phyloP scores from a whole-genome alignment of 495 filamentous ascomycete genomes.

The Neurospora sp. region DNA sequence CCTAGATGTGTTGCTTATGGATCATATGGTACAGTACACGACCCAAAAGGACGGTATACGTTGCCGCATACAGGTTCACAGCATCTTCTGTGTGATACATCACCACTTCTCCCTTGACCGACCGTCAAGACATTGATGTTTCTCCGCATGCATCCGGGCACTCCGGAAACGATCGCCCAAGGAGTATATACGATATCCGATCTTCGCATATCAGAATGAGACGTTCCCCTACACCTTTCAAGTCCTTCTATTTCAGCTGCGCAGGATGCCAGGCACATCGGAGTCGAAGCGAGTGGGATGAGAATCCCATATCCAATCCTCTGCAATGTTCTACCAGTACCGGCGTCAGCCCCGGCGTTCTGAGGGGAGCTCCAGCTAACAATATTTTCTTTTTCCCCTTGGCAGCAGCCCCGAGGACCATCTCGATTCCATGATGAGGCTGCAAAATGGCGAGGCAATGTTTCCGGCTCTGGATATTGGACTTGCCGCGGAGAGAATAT shows the following conservation, averaged over 20 bases:
- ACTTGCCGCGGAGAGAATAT: background rate
- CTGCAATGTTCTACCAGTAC: too few relatives aligned
- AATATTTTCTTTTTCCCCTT: background rate
- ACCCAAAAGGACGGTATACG: background rate
- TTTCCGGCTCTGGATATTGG: background rate
- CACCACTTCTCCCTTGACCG: background rate
- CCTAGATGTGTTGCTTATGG: background rate
- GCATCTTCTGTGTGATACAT: background rate
- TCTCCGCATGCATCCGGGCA: background rate
- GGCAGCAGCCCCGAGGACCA: background rate
- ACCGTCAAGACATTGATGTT: background rate
- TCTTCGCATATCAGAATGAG: background rate
- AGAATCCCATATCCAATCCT: background rate
- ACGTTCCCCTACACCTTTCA: background rate
- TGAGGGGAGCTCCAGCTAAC: background rate
- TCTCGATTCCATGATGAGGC: background rate
- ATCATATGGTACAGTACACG: background rate
- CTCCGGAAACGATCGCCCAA: background rate
- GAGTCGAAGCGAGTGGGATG: background rate
- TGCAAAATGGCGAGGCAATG: background rate
- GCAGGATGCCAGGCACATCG: background rate
- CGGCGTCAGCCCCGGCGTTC: background rate
- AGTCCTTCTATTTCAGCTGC: background rate
- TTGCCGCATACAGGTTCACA: background rate
- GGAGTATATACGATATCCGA: background rate